Evolutionary conservation across 768 basidiomycete species (phyloP), one percentile per base, ranked within the genome.

Genomic region (Agrocybe pediades): DNA sequence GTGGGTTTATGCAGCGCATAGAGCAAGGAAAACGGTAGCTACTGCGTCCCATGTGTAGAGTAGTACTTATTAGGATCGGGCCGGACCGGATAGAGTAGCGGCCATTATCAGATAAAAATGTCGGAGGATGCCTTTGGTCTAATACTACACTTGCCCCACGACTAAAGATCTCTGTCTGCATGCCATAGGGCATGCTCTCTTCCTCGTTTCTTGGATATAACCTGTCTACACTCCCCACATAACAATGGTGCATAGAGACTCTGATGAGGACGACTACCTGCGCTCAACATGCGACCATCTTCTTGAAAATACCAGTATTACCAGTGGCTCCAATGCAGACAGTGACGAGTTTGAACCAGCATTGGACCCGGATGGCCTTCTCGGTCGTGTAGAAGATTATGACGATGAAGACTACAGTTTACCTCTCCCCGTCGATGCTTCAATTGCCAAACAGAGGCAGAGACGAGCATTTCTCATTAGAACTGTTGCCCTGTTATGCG

Each of bases 401-500:
- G 49, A 46, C 15, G 54, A 49, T 25, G 44, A 42, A n/a, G 15
- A 44, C 3, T 27, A 46, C 13, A 20, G 21, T 33, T 1, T 40
- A 25, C 2, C 41, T 29, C 41, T 17, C 27, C 30, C 9, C 36
- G 15, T 15, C 13, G 33, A 36, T 13, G 33, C 33, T 15, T 13
- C 33, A n/a, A 48, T 3, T 27, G 41, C 41, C 17, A 26, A 20
- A 43, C 46, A 51, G 27, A 55, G 51, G 36, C 54, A 42, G 45
- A 59, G 65, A 26, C 70, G 73, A 52, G 76, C 79, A 1, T 74
- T 78, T 42, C 67, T 83, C 57, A 74, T 90, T 17, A 76, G 87
- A 45, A 63, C 70, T 1, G 59, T 90, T 19, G 88, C 88, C 13
- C 74, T 91, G 2, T 64, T 87, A 1, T 90, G 87, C 53, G 86